Evolutionary conservation across 306 rosid species (phyloP).

Genomic region (Cicer cuneatum): DNA sequence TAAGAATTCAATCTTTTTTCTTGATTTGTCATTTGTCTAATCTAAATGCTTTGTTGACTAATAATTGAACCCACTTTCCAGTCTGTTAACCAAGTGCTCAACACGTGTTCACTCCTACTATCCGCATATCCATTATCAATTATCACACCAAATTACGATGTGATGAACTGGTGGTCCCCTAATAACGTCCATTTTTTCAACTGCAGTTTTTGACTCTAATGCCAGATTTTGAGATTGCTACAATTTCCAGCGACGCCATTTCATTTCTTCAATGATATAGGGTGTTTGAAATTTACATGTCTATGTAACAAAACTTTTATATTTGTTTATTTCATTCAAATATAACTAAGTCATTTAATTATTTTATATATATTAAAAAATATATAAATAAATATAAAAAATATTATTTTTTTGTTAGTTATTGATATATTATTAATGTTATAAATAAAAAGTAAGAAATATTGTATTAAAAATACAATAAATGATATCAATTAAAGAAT

Average conservation of each 20-base stretch:
- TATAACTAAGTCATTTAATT: too few relatives aligned
- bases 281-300: too few relatives aligned
- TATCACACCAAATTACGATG: neutral
- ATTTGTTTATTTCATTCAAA: too few relatives aligned
- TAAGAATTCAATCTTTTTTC: constrained; percentile 36
- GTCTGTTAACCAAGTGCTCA: constrained; percentile 42
- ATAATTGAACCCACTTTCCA: constrained; percentile 61
- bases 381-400: too few relatives aligned
- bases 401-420: too few relatives aligned
- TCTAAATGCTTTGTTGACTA: constrained; percentile 39
- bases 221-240: constrained; percentile 23
- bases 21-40: constrained; percentile 39
- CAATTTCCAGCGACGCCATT: constrained; percentile 20
- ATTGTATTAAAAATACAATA: too few relatives aligned
- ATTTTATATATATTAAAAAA: too few relatives aligned
- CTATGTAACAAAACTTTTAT: too few relatives aligned
- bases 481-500: too few relatives aligned
- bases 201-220: neutral
- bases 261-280: too few relatives aligned
- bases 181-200: constrained; percentile 27
- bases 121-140: constrained; percentile 15
- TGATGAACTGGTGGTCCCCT: constrained; percentile 41
- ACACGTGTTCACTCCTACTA: constrained; percentile 48
- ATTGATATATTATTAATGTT: too few relatives aligned
- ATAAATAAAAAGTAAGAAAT: too few relatives aligned